phyloP scores from a whole-genome alignment of 495 filamentous ascomycete species.

The Neurospora terricola region DNA sequence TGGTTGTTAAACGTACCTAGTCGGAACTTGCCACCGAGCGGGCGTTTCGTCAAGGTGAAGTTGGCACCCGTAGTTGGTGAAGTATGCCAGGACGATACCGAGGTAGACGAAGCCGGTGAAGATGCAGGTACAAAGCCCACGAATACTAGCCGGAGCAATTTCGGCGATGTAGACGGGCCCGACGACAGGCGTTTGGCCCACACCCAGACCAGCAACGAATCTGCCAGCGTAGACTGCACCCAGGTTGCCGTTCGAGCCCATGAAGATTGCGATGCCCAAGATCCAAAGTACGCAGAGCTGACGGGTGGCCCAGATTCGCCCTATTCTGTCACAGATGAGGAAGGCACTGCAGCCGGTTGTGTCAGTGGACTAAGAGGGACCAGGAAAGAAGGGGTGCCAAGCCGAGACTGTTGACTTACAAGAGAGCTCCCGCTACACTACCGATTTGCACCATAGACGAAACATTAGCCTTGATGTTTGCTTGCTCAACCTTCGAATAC shows the following conservation, averaged over 20 bases:
- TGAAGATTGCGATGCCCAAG: constrained; percentile 57
- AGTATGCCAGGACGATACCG: constrained; percentile 51
- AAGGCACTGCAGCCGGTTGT: constrained; percentile 36
- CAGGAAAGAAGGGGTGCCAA: background rate
- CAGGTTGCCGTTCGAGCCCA: constrained; percentile 49
- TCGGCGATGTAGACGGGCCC: constrained; percentile 52
- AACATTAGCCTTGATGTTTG: constrained; percentile 59
- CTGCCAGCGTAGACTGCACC: constrained; percentile 56
- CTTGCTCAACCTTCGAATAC: constrained; percentile 41
- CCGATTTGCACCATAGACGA: constrained; percentile 67
- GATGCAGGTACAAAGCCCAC: constrained; percentile 59
- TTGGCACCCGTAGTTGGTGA: constrained; percentile 48
- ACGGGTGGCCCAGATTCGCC: constrained; percentile 59
- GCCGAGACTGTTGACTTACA: constrained; percentile 29
- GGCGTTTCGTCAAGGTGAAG: constrained; percentile 47
- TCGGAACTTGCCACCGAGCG: constrained; percentile 55
- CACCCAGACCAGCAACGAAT: constrained; percentile 58
- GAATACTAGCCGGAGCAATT: constrained; percentile 50
- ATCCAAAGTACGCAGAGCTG: constrained; percentile 58
- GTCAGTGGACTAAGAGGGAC: background rate
- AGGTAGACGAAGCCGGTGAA: constrained; percentile 57
- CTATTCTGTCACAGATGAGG: constrained; percentile 55
- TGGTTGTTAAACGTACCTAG: constrained; percentile 32
- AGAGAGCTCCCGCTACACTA: constrained; percentile 52
- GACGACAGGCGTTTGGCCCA: constrained; percentile 59